These are phyloP conservation scores for Pythium coloratum DNA, from an alignment of 352 stramenopile genomes.

Conservation along the genomic window DNA sequence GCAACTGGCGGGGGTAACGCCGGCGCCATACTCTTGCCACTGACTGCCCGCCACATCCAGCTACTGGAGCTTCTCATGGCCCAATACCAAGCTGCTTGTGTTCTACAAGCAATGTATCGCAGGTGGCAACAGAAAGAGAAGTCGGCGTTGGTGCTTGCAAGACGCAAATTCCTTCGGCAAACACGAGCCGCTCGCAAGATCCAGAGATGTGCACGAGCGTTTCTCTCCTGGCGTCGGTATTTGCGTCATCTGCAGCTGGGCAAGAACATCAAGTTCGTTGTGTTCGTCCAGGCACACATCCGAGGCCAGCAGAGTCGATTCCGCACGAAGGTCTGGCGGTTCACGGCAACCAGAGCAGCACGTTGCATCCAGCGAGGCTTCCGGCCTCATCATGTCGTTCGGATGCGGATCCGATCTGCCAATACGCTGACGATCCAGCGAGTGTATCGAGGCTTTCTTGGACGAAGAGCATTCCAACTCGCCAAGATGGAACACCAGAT, in stretches of 20 bases:
- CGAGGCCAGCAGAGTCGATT: conserved; percentile 42
- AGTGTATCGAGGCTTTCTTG: conserved; percentile 43
- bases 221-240: conserved; percentile 52
- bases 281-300: conserved; percentile 45
- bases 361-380: conserved; percentile 49
- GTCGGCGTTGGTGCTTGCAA: conserved; percentile 41
- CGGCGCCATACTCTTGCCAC: conserved; percentile 28
- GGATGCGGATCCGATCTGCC: conserved; percentile 31
- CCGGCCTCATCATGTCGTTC: conserved; percentile 30
- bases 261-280: conserved; percentile 36
- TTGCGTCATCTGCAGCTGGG: conserved; percentile 43
- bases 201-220: conserved; percentile 43
- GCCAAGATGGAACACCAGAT: conserved; percentile 29
- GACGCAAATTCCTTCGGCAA: conserved; percentile 40
- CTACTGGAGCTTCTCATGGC: conserved; percentile 34
- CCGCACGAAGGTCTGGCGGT: conserved; percentile 31
- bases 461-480: conserved; percentile 24
- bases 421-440: conserved; percentile 51
- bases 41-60: conserved; percentile 37
- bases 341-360: conserved; percentile 29
- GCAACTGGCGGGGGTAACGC: conserved; percentile 39
- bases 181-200: conserved; percentile 50
- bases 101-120: conserved; percentile 46
- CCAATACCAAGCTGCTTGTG: conserved; percentile 39
- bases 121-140: conserved; percentile 44